These are phyloP conservation scores for Teunomyces lycoperdinae DNA, from an alignment of 805 yeast genomes.

Conservation along the genomic window DNA sequence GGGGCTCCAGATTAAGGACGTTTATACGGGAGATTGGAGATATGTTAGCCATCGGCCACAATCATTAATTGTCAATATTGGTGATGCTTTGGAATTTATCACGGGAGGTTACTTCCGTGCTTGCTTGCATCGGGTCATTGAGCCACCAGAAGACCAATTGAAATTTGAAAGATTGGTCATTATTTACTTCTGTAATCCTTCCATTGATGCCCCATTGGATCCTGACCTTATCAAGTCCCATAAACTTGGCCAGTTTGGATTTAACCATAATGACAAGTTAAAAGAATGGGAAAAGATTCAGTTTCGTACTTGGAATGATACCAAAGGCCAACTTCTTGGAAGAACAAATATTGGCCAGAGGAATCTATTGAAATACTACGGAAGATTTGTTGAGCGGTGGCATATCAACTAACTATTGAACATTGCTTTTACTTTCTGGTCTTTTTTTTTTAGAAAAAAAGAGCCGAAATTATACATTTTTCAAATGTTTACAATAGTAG, in stretches of 20 bases:
- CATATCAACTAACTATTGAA: not conserved
- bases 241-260: conserved; percentile 20
- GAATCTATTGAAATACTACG: conserved; percentile 9
- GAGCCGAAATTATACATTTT: too few species aligned
- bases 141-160: conserved; percentile 26
- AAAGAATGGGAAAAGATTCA: conserved; percentile 12
- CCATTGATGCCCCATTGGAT: conserved; percentile 17
- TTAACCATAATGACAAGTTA: conserved; percentile 3
- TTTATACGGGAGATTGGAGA: conserved; percentile 11
- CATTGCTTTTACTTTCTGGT: not conserved
- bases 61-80: conserved; percentile 11
- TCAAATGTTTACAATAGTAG: too few species aligned
- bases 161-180: conserved; percentile 20
- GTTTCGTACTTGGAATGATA: conserved; percentile 8
- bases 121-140: conserved; percentile 24
- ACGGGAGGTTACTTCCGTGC: conserved; percentile 20
- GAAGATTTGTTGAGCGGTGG: conserved; percentile 11
- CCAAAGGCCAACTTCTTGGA: conserved; percentile 10
- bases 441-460: not conserved
- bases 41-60: conserved; percentile 11
- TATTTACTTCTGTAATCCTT: conserved; percentile 25
- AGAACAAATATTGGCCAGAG: conserved; percentile 2
- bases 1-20: conserved; percentile 11
- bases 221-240: conserved; percentile 26
- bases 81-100: conserved; percentile 13